Base-by-base conservation (phyloP, 768 basidiomycete genomes). In the Rhizopogon vesiculosus region DNA sequence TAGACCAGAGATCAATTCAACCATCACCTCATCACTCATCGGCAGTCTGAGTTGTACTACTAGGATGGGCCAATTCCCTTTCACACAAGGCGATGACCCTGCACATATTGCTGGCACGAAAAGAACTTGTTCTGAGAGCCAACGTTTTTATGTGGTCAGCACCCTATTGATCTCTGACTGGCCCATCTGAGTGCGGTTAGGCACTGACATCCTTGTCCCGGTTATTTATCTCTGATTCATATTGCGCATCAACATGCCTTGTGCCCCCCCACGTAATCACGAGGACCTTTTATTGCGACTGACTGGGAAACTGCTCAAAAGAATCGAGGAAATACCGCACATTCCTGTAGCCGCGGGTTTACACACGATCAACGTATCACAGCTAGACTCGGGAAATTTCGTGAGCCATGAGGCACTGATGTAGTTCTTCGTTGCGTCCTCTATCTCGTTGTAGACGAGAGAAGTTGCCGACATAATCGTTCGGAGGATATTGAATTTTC, bases 321-420 rank as follows among this genome's bases (percentile, higher is more conserved):
- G 49, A 57, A 56, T 66, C 56, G 59, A 54, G 44, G 50, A 41
- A 55, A 35, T 56, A 51, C 55, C 61, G 55, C 56, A 50, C 61
- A 62, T 50, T n/a, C 41, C 35, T 49, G 41, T 62, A 39, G 18
- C 64, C 64, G 66, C 66, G 61, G 66, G 55, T 66, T 66, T 57
- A 45, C 59, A 56, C 60, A 60, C 60, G 50, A 29, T 31, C 42
- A 57, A 43, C 28, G n/a, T 41, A 46, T 54, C 45, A 7, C 28
- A 44, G 52, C 45, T 42, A 40, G 56, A 31, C 49, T 33, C 28
- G 16, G 25, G 18, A 13, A 55, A 22, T 56, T 18, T 35, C 38
- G 40, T 35, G 48, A 33, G 45, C 48, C 55, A 57, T 25, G 58
- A 59, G 56, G 58, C 33, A 42, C 33, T 49, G 50, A 49, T 39